Evolutionary conservation across 306 rosid genomes (phyloP), one percentile per base, ranked within the genome.

Genomic region (Boehmeria nivea): DNA sequence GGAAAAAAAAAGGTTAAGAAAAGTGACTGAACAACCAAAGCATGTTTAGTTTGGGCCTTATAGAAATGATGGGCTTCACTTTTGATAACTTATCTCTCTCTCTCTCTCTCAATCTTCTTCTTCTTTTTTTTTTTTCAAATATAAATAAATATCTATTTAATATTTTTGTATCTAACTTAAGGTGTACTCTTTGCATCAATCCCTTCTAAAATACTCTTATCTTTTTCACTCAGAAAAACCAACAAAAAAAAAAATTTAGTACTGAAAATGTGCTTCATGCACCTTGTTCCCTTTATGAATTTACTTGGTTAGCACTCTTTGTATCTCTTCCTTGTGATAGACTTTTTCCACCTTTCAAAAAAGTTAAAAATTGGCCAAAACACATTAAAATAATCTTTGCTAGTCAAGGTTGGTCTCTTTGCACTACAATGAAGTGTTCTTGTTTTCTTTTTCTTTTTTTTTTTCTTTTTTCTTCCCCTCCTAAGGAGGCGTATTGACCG

Each of bases 301-400:
- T 71, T 62, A 76, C 93, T 87, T 87, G 69, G 71, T 51, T 65
- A 72, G 63, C 93, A 87, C 93, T 81, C 88, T 65, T 71, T 83
- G 78, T 67, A 81, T 76, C 77, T 37, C 66, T 83, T 67, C 79
- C 77, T 83, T 70, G 43, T 12, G 45, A 67, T n/a, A 57, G 63
- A 81, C 86, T 64, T 72, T 43, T 75, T 43, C 73, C 68, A 49
- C 40, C 69, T 63, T 59, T 49, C 33, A 18, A 68, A 76, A 70
- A 55, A n/a, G 62, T n/a, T 1, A 4, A 53, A 55, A 34, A 17
- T 56, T 34, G 57, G 64, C 40, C 33, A 39, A 43, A 57, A 57
- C 63, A 72, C 74, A 64, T 40, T 6, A 51, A 54, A 36, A 16
- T 23, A 14, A 31, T 53, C 52, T 25, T 51, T 25, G 37, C 43